Conservation (phyloP, 129 eudicot genomes). For the Erigeron canadensis region DNA sequence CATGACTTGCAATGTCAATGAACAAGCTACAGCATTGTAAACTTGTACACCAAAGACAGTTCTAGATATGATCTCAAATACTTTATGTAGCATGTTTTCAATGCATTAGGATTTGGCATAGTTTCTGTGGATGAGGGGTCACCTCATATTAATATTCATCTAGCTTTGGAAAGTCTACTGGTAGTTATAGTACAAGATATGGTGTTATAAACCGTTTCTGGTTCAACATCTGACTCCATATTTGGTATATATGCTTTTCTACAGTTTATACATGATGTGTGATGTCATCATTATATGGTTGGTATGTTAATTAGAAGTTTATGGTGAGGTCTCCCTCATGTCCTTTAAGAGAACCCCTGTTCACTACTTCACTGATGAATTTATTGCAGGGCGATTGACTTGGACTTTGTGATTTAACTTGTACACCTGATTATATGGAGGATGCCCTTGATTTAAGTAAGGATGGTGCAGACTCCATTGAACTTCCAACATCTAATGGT, state of each 20-base stretch:
- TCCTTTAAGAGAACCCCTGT: conserved; percentile 3
- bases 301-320: neutral
- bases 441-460: conserved; percentile 24
- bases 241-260: neutral
- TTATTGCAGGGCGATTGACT: conserved; percentile 21
- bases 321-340: neutral
- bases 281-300: neutral
- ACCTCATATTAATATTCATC: neutral
- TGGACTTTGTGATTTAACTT: conserved; percentile 14
- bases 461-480: conserved; percentile 46
- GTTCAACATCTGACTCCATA: neutral
- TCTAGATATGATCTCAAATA: neutral
- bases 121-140: neutral
- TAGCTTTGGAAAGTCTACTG: neutral
- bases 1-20: neutral
- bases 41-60: neutral
- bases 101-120: neutral
- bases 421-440: conserved; percentile 21
- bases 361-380: neutral
- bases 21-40: neutral
- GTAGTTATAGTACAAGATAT: neutral
- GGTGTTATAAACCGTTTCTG: too few species aligned
- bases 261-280: neutral
- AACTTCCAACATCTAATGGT: conserved; percentile 43
- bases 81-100: neutral